Evolutionary conservation across 495 filamentous ascomycete species (phyloP), one percentile per base, ranked within the genome.

Genomic region (Extremus antarcticus): DNA sequence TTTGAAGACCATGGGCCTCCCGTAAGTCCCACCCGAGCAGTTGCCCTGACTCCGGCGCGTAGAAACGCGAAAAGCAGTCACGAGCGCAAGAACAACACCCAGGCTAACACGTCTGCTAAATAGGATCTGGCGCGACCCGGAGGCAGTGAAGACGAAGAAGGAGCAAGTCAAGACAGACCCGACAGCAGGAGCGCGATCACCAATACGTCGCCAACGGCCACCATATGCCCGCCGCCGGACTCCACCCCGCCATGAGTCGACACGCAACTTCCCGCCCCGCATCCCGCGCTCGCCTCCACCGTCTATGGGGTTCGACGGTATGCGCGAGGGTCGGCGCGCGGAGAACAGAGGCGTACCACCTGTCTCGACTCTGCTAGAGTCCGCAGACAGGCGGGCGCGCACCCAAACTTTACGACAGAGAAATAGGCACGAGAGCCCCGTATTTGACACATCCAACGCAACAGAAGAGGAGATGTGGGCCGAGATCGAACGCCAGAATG

Each of bases 1-100:
- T 17, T n/a, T n/a, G 8, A 38, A 48, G 47, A 49, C 65, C 68
- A 91, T 92, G 87, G 87, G 87, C 73, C 81, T 90, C 57, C 86
- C 84, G 83, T 88, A 79, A 80, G 84, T 82, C 63, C 4, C 48
- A 51, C 25, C 52, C 20, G 10, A 47, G 29, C 4, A 22, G 13
- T 25, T 3, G 25, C 38, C 57, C 1, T 15, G 19, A 25, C 15
- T 11, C 7, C 19, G 21, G 29, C 48, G 48, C 48, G 48, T 39
- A 32, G 3, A 35, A 20, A 39, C 25, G 29, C 48, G 48, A 32
- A 15, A 51, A 19, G 48, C 48, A 7, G 20, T 19, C 13, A 47
- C 40, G 19, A 13, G 13, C 13, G 15, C 3, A 19, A 29, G 38
- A 4, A 4, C 10, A 19, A 59, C 47, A 9, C 39, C 23, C 17